These are phyloP conservation scores for Chlorella ohadii DNA, from an alignment of 139 green algal genomes.

Conservation along the genomic window DNA sequence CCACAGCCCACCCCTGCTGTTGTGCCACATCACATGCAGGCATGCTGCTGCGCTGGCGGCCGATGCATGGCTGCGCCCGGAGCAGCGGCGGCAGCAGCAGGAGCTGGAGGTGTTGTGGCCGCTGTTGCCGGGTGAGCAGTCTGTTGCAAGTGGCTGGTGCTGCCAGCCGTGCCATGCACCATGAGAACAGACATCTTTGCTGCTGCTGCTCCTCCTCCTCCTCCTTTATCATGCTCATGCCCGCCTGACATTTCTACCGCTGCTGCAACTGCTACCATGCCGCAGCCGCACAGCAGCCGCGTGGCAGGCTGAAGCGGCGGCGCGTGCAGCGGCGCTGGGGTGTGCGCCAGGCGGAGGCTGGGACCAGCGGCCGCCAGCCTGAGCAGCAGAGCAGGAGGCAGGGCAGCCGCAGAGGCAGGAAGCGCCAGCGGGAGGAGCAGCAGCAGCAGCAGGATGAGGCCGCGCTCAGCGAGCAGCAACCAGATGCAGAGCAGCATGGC, in stretches of 20 bases:
- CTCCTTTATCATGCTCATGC: background rate
- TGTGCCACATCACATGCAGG: background rate
- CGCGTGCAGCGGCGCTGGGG: slow-evolving; percentile 28
- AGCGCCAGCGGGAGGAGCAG: no score
- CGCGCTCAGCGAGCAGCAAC: background rate
- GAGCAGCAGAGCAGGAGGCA: no score
- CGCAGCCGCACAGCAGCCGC: background rate
- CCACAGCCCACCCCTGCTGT: background rate
- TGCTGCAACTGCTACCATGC: no score
- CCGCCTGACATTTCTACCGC: background rate
- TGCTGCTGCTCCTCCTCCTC: no score
- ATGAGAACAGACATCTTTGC: no score
- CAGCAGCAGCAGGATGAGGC: background rate
- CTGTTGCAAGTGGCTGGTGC: no score
- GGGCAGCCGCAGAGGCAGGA: no score
- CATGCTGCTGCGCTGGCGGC: background rate
- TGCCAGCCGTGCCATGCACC: no score
- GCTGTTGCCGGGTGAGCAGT: slow-evolving; percentile 13
- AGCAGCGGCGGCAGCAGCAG: background rate
- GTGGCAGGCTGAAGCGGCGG: slow-evolving; percentile 17
- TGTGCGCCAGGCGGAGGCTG: background rate
- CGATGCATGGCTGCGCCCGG: background rate
- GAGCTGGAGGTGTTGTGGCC: slow-evolving; percentile 25
- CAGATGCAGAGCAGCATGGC: background rate
- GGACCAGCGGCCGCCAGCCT: background rate